Evolutionary conservation across 2,329 filamentous ascomycete genomes (phyloP), one percentile per base, ranked within the genome.

Genomic region (Esteya vermicola): DNA sequence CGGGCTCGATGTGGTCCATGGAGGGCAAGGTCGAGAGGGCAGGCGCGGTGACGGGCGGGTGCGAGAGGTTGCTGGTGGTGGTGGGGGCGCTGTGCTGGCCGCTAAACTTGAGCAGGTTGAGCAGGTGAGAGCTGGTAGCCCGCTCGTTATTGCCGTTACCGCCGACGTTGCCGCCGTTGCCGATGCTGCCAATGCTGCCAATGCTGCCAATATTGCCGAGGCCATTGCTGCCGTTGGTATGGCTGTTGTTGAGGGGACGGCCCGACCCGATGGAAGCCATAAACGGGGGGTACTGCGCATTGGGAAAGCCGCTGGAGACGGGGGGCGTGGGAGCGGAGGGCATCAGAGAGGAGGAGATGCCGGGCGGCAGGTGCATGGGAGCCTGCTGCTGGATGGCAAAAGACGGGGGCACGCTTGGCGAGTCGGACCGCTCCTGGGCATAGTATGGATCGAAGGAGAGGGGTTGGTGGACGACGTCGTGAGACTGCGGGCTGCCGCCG

Each of bases 31-130:
- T n/a, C 23, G 13, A 27, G 5, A 30, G 23, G 33, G 13, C 6
- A n/a, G 7, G 14, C 16, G 27, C 16, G 12, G 36, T 18, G 6
- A 31, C 19, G 19, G 9, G 13, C 10, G 26, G 23, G 33, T 23
- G 31, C 9, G 33, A 12, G 21, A 20, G 25, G n/a, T 20, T 38
- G 23, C 9, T 22, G 10, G 6, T 39, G 33, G 19, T 23, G 9
- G 6, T 19, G 12, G 16, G 9, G 16, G 4, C 22, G 10, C 12
- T 27, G 7, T 22, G 27, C 20, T 45, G 43, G 34, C 63, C 60
- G 47, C 66, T 73, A 50, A 75, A 76, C 62, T 78, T 78, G 54
- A 78, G 65, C 41, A 78, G 61, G 48, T 72, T 76, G 52, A 78
- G 59, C 49, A 78, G 53, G 48, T 69, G 46, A 20, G 47, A 46